phyloP scores from a whole-genome alignment of 495 filamentous ascomycete genomes.

The Barbatosphaeria neglecta region DNA sequence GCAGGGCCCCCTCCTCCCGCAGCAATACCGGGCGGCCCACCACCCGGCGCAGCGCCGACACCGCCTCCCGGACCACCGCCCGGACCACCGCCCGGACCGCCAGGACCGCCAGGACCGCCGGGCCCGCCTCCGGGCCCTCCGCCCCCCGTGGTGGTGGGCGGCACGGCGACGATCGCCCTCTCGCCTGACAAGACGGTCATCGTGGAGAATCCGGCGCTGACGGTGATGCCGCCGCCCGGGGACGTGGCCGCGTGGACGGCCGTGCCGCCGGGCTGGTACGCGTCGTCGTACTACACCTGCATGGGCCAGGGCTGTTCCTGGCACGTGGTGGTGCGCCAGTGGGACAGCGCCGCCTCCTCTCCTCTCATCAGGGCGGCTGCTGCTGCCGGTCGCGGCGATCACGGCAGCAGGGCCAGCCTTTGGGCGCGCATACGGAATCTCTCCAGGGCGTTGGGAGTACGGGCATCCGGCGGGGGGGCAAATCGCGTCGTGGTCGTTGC shows the following conservation, averaged over 20 bases:
- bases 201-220: conserved; percentile 1
- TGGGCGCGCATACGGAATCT: not conserved
- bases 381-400: not conserved
- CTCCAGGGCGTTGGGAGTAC: not conserved
- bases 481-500: not conserved
- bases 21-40: not conserved
- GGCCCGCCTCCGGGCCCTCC: not conserved
- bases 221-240: not conserved
- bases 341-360: not conserved
- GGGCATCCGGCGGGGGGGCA: no score
- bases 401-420: not conserved
- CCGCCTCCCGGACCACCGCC: not conserved
- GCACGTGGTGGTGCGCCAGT: not conserved
- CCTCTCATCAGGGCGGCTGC: not conserved
- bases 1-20: not conserved
- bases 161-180: not conserved
- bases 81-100: no score
- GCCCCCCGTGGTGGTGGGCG: not conserved
- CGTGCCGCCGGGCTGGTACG: conserved; percentile 2
- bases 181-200: conserved; percentile 2
- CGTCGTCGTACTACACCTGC: conserved; percentile 1
- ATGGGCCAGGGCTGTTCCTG: not conserved
- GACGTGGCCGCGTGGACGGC: not conserved
- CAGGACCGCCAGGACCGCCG: not conserved
- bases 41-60: not conserved